phyloP scores from a whole-genome alignment of 2,329 filamentous ascomycete species.

The Cladosporium cucumerinum region DNA sequence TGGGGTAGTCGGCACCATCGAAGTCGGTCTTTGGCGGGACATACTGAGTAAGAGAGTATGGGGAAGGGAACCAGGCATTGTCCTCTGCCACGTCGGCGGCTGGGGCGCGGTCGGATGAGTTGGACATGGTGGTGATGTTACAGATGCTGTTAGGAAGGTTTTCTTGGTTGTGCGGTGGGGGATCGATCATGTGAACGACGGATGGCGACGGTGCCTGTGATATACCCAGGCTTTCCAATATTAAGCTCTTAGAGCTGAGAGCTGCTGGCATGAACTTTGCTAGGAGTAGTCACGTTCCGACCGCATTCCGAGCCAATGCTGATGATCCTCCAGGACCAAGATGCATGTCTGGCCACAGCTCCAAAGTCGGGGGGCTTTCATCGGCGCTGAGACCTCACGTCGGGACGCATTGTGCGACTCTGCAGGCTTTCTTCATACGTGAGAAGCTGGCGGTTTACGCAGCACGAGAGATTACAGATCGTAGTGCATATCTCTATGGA shows the following conservation, averaged over 20 bases:
- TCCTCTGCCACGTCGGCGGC: slow-evolving; percentile 22
- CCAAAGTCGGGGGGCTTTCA: neutral
- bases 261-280: neutral
- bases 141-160: too few species aligned
- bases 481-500: neutral
- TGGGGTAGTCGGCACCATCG: slow-evolving; percentile 23
- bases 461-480: neutral
- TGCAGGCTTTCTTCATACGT: too few species aligned
- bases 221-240: neutral
- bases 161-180: neutral
- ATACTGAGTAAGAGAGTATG: slow-evolving; percentile 24
- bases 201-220: neutral
- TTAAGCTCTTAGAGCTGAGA: neutral
- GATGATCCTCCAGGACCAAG: neutral
- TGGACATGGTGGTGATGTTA: slow-evolving; percentile 6
- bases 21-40: slow-evolving; percentile 24
- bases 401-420: too few species aligned
- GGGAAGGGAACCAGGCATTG: slow-evolving; percentile 24
- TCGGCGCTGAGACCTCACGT: neutral
- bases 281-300: neutral
- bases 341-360: neutral
- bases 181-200: neutral
- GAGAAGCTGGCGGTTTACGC: neutral
- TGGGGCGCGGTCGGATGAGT: slow-evolving; percentile 18
- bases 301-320: neutral